Evolutionary conservation across 352 stramenopile species (phyloP), one percentile per base, ranked within the genome.

Genomic region (Pythium pyrilobum): DNA sequence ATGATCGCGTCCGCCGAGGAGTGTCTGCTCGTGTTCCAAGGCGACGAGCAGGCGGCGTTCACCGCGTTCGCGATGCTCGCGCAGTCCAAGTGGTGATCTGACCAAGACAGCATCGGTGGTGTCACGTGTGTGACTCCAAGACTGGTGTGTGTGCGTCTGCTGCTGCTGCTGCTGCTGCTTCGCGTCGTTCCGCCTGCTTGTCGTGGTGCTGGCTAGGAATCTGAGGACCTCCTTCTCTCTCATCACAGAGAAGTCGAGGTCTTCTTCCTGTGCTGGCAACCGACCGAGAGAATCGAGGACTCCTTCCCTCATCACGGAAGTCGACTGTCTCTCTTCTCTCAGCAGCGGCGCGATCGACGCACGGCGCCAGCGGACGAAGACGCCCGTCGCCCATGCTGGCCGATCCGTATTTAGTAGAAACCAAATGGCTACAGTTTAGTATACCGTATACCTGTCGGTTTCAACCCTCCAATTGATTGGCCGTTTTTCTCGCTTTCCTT

Each of bases 271-370:
- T 15, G 24, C 3, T 20, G 28, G 1, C 34, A 40, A 7, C 20
- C 29, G 18, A 15, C 31, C 3, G 11, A 38, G 40, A 52, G 46
- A 55, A 67, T 62, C 59, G 59, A 67, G 52, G 48, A 55, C 47
- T 67, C 59, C 47, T 67, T 67, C 59, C 52, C 59, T 67, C 59
- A 67, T 67, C 8, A 59, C 59, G 52, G 59, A 67, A 67, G 52
- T 61, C 28, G 59, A 57, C 16, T 28, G 56, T 57, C 21, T 47
- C 50, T 59, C 44, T 59, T 51, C 53, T 61, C 53, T 4, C 25
- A 8, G 9, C 34, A n/a, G n/a, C 9, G 33, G 13, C 32, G 29
- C 33, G 6, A 11, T 33, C 11, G 28, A 15, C 9, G 15, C 15
- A 15, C 32, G 9, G 32, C 9, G 15, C 8, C 37, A 43, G 37